These are phyloP conservation scores for Thecaphora thlaspeos DNA, from an alignment of 1,284 basidiomycete genomes.

Conservation along the genomic window DNA sequence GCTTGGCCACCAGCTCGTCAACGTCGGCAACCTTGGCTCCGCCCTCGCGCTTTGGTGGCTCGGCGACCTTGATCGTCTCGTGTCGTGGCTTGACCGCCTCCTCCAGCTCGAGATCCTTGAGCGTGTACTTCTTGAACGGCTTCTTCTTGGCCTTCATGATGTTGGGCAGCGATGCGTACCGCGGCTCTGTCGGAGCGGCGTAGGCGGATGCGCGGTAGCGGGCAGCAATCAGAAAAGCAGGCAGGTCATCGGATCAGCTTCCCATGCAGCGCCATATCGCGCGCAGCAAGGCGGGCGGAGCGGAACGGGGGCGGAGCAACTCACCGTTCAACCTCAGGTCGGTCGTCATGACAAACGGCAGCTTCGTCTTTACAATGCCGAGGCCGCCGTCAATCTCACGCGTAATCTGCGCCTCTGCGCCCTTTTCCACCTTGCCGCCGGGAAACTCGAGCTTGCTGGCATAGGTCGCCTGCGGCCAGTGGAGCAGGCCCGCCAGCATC, in stretches of 20 bases:
- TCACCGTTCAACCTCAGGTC: constrained; percentile 68
- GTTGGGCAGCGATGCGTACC: constrained; percentile 58
- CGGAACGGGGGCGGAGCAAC: constrained; percentile 3
- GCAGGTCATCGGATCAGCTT: too few species aligned
- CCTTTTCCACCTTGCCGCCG: constrained; percentile 63
- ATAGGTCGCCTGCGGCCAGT: constrained; percentile 93
- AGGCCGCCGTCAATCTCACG: constrained; percentile 94
- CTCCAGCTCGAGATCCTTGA: constrained; percentile 75
- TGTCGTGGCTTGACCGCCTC: constrained; percentile 73
- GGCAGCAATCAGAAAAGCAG: too few species aligned
- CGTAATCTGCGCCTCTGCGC: constrained; percentile 72
- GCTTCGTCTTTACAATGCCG: constrained; percentile 74
- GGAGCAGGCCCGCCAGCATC: constrained; percentile 89
- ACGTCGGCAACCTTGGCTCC: constrained; percentile 86
- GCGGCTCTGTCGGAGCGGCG: constrained; percentile 52
- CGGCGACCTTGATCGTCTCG: constrained; percentile 84
- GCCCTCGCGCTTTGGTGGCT: constrained; percentile 86
- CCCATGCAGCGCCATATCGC: too few species aligned
- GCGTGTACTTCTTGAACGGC: constrained; percentile 78
- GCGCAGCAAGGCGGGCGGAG: neutral
- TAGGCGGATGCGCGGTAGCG: too few species aligned
- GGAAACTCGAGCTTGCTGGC: constrained; percentile 80
- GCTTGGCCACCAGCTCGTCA: constrained; percentile 83
- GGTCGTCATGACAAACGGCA: constrained; percentile 88
- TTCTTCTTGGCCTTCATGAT: constrained; percentile 87